Base-by-base conservation (phyloP, 177 flowering plant species). In the Telopea speciosissima region DNA sequence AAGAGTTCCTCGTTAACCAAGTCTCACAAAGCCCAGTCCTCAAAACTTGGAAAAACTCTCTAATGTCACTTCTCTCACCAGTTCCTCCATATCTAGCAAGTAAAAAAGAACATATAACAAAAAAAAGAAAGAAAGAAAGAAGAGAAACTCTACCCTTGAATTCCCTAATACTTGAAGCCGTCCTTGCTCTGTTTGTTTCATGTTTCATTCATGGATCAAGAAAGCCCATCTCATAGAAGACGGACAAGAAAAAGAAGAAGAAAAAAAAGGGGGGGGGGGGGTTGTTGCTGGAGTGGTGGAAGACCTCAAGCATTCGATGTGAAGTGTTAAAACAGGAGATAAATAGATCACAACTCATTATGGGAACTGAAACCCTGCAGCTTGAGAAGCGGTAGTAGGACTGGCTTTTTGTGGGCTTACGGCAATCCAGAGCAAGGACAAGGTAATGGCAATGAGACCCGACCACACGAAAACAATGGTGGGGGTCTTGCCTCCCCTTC, bases 391-490 rank as follows among this genome's bases (percentile, higher is more conserved):
- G 2, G 40, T 0, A 33, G 40, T 33, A 33, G 8, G 2, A 33
- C 7, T 6, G 40, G 40, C 6, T 8, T 8, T 33, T 33, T 3
- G 8, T 33, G 40, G 40, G 40, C 5, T 33, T 0, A 83, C 76
- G 26, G 86, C 73, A 9, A 79, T 68, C 75, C 83, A 85, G n/a
- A 85, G 79, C 73, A 85, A 68, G 1, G 88, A 85, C 42, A 85
- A 72, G 17, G 84, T 82, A 21, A 83, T 83, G 16, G 88, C 82
- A 5, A 83, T 77, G 14, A 85, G 75, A n/a, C 84, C 83, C 0
- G 88, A 80, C 88, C 88, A 85, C 13, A 85, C 85, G 26, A 76
- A 75, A 8, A 85, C 85, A 54, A 85, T 85, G 8, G 88, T 85
- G 0, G 88, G 88, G 26, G 85, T 83, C 74, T 77, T 81, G 22